These are phyloP conservation scores for Aspergillus fischeri DNA, from an alignment of 2,329 filamentous ascomycete genomes.

Conservation along the genomic window DNA sequence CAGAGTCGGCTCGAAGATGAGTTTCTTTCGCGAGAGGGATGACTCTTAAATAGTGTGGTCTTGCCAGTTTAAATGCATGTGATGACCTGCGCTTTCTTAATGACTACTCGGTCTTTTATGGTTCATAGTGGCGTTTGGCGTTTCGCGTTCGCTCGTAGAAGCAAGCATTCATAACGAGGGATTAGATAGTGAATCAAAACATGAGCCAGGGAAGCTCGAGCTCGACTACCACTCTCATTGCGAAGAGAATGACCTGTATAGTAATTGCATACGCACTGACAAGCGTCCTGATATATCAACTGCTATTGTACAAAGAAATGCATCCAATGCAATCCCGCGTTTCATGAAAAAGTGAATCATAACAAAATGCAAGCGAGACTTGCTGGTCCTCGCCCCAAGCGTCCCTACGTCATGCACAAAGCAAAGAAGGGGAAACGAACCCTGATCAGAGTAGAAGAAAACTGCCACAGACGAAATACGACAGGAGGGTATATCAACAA, in stretches of 20 bases:
- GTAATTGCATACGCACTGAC: background rate
- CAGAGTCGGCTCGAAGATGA: constrained; percentile 28
- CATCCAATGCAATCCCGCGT: constrained; percentile 1
- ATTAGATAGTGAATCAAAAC: background rate
- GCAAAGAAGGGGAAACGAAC: background rate
- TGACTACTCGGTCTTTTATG: background rate
- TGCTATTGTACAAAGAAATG: background rate
- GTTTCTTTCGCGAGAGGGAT: constrained; percentile 16
- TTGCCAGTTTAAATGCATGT: background rate
- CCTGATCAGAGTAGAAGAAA: background rate
- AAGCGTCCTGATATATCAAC: background rate
- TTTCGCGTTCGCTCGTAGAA: background rate
- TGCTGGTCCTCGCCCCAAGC: background rate
- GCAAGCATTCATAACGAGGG: background rate
- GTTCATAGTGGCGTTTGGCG: background rate
- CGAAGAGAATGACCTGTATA: background rate
- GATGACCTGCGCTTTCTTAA: background rate
- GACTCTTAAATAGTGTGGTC: constrained; percentile 1
- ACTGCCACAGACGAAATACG: background rate
- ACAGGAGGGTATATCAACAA: background rate
- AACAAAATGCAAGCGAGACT: background rate
- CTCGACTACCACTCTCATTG: background rate
- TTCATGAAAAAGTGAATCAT: constrained; percentile 1
- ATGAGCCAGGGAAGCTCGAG: background rate
- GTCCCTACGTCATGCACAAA: background rate